Base-by-base conservation (phyloP, 164 flowering plant genomes). In the Chimonanthus salicifolius region DNA sequence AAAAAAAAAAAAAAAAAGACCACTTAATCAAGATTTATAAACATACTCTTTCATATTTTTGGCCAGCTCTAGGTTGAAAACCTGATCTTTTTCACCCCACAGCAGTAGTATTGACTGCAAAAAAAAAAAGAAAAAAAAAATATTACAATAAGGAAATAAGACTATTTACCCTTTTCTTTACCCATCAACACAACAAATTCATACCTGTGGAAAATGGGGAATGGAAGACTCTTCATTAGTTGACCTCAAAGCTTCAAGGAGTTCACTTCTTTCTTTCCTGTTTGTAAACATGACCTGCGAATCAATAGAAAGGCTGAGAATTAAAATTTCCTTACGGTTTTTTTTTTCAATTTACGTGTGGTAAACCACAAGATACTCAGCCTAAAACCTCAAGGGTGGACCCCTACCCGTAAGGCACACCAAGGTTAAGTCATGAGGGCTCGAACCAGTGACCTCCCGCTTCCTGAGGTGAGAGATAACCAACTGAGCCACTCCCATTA, bases 71-170 rank as follows among this genome's bases (percentile, higher is more conserved):
- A 85, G 50, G 16, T 84, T 87, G 84, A 94, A 94, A 49, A 92
- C 84, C 75, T 86, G 89, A 77, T 94, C 97, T 3, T 87, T 77
- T 74, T 92, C 91, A 2, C 97, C 98, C 98, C 97, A 94, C 5
- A 94, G 74, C 47, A 94, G 88, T 83, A 89, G 97, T 73, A 94
- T 84, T 64, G 77, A 87, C 97, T 94, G 86, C 78, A 76, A 72
- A 50, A 8, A 9, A 13, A 13, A 45, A 20, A n/a, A n/a, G n/a
- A n/a, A n/a, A 20, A 20, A 20, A 20, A 20, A 4, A 10, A 33
- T 33, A 33, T 33, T 33, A 33, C 1, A 20, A 33, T 0, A 65
- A 44, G 44, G 47, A 65, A 7, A 11, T 65, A 11, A 33, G 44
- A 11, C 11, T 13, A 3, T 4, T 54, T 54, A 54, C 16, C 60